These are phyloP conservation scores for Acrodontium crateriforme DNA, from an alignment of 2,329 filamentous ascomycete species.

Conservation along the genomic window DNA sequence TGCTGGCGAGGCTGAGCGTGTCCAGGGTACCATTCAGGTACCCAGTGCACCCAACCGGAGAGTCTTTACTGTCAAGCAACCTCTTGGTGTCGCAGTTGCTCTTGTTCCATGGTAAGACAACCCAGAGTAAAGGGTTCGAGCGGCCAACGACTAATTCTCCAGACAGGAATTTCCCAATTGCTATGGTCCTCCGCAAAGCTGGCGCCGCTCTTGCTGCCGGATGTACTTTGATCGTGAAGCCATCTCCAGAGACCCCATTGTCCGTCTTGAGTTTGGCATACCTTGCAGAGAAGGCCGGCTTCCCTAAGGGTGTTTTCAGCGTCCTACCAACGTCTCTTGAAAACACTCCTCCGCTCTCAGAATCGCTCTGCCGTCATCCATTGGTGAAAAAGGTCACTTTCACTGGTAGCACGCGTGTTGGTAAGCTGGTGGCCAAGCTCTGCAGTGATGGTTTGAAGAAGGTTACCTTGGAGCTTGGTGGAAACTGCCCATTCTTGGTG, in stretches of 20 bases:
- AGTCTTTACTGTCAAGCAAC: constrained; percentile 61
- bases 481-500: constrained; percentile 51
- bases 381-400: constrained; percentile 50
- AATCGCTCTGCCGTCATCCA: constrained; percentile 42
- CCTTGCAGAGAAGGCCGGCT: constrained; percentile 41
- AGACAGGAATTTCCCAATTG: constrained; percentile 13
- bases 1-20: constrained; percentile 46
- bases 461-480: constrained; percentile 49
- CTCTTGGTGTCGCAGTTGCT: constrained; percentile 53
- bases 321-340: constrained; percentile 46
- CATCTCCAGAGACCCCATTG: constrained; percentile 53
- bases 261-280: constrained; percentile 41
- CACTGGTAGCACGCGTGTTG: constrained; percentile 46
- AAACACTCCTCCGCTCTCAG: constrained; percentile 40
- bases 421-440: constrained; percentile 47
- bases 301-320: constrained; percentile 46
- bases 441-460: constrained; percentile 50
- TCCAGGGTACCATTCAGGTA: constrained; percentile 47
- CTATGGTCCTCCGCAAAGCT: constrained; percentile 53
- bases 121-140: neutral
- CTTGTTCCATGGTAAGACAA: constrained; percentile 50
- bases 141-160: neutral
- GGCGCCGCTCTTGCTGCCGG: constrained; percentile 56
- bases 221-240: constrained; percentile 61
- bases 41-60: constrained; percentile 49